These are phyloP conservation scores for Pseudogymnoascus sp. DNA, from an alignment of 2,329 filamentous ascomycete genomes.

Conservation along the genomic window DNA sequence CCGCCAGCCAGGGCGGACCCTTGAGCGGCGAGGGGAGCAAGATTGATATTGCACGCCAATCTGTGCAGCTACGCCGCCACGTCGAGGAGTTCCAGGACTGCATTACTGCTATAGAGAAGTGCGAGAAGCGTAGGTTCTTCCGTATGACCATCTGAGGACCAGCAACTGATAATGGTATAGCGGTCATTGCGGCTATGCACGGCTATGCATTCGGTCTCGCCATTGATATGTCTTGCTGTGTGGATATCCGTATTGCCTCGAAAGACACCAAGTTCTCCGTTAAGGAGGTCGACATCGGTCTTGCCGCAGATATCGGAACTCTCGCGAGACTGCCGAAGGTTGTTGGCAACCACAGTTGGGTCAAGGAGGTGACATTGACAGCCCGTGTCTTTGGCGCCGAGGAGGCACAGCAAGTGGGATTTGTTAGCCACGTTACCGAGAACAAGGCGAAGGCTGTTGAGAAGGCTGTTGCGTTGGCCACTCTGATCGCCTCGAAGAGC, in stretches of 20 bases:
- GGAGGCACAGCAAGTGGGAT: conserved; percentile 62
- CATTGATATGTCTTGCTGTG: conserved; percentile 63
- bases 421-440: conserved; percentile 58
- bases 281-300: conserved; percentile 75
- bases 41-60: conserved; percentile 56
- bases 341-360: conserved; percentile 63
- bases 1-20: conserved; percentile 48
- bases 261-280: conserved; percentile 56
- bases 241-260: conserved; percentile 61
- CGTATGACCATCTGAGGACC: neutral
- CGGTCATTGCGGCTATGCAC: conserved; percentile 75
- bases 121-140: conserved; percentile 66
- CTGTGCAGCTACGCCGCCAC: conserved; percentile 53
- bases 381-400: conserved; percentile 60
- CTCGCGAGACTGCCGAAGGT: conserved; percentile 65
- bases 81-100: conserved; percentile 74
- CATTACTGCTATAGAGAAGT: conserved; percentile 69
- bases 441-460: conserved; percentile 55
- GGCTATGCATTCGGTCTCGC: conserved; percentile 70
- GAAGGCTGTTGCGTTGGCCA: conserved; percentile 55
- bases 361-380: conserved; percentile 69
- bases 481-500: conserved; percentile 66
- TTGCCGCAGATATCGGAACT: conserved; percentile 73
- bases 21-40: conserved; percentile 29
- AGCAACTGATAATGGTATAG: conserved; percentile 30